Conservation (phyloP, 331 rosid species). For the Rosa hybrid region DNA sequence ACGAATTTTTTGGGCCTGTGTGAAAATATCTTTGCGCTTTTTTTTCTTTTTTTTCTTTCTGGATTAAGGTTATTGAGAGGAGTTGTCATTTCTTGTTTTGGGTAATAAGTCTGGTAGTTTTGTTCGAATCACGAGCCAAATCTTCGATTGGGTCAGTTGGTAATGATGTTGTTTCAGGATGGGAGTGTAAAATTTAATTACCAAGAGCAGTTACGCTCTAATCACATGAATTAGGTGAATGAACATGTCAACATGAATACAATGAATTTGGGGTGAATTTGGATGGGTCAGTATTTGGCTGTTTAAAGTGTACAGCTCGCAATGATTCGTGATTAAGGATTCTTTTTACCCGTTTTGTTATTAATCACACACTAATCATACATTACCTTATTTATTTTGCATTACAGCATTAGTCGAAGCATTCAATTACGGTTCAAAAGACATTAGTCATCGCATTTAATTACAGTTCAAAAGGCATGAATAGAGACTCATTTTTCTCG, state of each 20-base stretch:
- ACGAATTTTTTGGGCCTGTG: background rate
- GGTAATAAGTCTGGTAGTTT: background rate
- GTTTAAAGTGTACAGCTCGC: background rate
- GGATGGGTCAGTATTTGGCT: background rate
- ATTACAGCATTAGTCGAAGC: background rate
- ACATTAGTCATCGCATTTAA: background rate
- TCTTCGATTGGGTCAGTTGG: background rate
- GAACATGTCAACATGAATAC: too few species aligned
- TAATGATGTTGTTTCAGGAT: background rate
- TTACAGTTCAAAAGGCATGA: background rate
- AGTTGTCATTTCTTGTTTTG: background rate
- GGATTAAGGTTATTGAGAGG: background rate
- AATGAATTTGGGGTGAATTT: background rate
- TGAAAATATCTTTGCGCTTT: background rate
- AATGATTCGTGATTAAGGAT: background rate
- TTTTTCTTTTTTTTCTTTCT: background rate
- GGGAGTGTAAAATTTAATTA: background rate
- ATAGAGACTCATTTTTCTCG: background rate
- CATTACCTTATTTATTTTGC: background rate
- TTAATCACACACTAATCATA: background rate
- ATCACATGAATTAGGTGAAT: background rate
- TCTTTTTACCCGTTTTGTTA: background rate
- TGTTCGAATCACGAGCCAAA: background rate
- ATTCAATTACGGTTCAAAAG: background rate
- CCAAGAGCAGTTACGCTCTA: background rate